phyloP scores from a whole-genome alignment of 2,329 filamentous ascomycete species.

The Xylariaceae sp. region DNA sequence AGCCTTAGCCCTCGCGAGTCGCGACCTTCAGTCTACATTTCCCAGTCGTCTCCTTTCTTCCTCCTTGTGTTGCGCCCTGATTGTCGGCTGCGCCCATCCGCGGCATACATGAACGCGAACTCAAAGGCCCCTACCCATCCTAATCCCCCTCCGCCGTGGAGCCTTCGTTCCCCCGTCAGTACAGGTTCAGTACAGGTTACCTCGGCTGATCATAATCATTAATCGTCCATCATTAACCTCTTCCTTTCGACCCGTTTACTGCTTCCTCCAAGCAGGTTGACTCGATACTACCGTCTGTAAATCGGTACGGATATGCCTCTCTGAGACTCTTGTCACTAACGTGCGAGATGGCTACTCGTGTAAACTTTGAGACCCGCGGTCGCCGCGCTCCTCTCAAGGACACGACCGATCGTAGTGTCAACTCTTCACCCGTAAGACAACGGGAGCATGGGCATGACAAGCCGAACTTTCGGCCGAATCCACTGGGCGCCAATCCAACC shows the following conservation, averaged over 20 bases:
- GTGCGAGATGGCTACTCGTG: constrained; percentile 25
- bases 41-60: constrained; percentile 3
- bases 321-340: constrained; percentile 8
- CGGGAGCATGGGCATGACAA: constrained; percentile 13
- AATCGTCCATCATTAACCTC: not conserved
- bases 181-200: constrained; percentile 10
- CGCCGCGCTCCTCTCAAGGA: constrained; percentile 30
- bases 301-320: constrained; percentile 17
- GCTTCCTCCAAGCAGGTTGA: not conserved
- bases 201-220: not conserved
- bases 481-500: constrained; percentile 24
- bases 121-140: not conserved
- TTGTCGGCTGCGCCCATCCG: constrained; percentile 1
- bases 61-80: not conserved
- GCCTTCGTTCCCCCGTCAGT: constrained; percentile 7
- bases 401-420: constrained; percentile 29
- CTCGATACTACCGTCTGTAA: not conserved
- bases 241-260: not conserved
- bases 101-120: not conserved
- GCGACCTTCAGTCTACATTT: not conserved
- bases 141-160: constrained; percentile 4
- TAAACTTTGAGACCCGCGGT: constrained; percentile 13
- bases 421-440: constrained; percentile 20
- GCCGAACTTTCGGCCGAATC: constrained; percentile 18
- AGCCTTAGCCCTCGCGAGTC: not conserved